Evolutionary conservation across 1,284 basidiomycete species (phyloP), one percentile per base, ranked within the genome.

Genomic region (Sporisorium graminicola): DNA sequence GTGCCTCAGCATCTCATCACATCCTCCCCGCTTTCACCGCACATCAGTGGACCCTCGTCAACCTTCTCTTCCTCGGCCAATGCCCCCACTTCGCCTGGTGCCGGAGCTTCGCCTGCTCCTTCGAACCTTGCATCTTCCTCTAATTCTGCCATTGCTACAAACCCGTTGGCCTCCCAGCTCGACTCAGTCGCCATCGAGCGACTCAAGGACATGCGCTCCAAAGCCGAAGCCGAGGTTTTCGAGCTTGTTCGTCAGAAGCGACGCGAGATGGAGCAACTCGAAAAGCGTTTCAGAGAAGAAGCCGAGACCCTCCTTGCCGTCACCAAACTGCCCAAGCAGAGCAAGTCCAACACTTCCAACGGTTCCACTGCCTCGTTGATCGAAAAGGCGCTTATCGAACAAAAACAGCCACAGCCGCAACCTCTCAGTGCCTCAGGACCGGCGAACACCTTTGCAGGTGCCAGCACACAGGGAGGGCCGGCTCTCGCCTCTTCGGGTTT

Each of bases 211-310:
- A 52, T 76, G 64, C 69, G 77, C 14, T 57, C 74, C 44, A 76
- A 70, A 29, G 77, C 77, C 4, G 77, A 79, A 44, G 74, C 74
- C 4, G 74, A 79, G 50, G 64, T 79, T 7, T 71, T 76, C n/a
- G 70, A 79, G 44, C 64, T 79, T 22, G 70, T 79, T 3, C 65
- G 74, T 12, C 69, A 73, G 44, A 76, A 74, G 74, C 60, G 74
- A 18, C 62, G 77, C 47, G 77, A 79, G 65, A 70, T 79, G 68
- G 77, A 79, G 54, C 61, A 35, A 20, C 54, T 79, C 26, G 68
- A 76, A 35, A 76, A 73, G 61, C 57, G 77, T 7, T 53, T 70
- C 46, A 59, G 50, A n/a, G 62, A 70, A 40, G 76, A 79, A 37
- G 76, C 73, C 35, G 72, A 79, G 44, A 46, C 62, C 29, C 55